Evolutionary conservation across 1,284 basidiomycete genomes (phyloP).

Genomic region (Sutorius eximius): DNA sequence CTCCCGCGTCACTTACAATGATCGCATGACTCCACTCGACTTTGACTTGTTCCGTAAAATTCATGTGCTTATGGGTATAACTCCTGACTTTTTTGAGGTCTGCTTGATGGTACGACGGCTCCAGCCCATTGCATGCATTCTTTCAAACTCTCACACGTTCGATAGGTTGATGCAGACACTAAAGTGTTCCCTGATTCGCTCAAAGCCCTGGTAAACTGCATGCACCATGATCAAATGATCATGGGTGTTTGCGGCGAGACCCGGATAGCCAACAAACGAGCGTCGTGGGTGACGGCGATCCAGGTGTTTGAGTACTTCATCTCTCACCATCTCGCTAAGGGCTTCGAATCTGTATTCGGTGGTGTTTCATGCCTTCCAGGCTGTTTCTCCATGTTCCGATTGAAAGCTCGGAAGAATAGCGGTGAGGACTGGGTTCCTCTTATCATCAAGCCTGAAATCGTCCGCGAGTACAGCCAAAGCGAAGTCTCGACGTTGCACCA

Average conservation of each 20-base stretch:
- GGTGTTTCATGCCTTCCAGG: constrained; percentile 99
- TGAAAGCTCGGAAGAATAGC: constrained; percentile 86
- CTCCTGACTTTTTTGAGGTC: constrained; percentile 98
- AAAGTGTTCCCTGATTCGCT: constrained; percentile 89
- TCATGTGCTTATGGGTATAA: constrained; percentile 97
- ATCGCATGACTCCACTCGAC: constrained; percentile 96
- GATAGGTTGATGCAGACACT: constrained; percentile 96
- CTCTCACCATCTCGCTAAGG: constrained; percentile 96
- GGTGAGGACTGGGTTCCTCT: constrained; percentile 98
- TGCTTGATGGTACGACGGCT: constrained; percentile 82
- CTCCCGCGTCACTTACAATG: constrained; percentile 97
- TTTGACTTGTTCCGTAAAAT: constrained; percentile 98
- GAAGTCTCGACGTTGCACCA: constrained; percentile 95
- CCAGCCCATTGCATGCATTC: background rate
- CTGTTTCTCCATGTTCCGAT: constrained; percentile 99
- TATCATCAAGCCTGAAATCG: constrained; percentile 96
- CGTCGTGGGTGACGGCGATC: constrained; percentile 97
- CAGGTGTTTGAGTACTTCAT: constrained; percentile 99
- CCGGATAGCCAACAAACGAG: constrained; percentile 95
- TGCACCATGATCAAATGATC: constrained; percentile 97
- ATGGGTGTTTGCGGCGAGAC: constrained; percentile 99
- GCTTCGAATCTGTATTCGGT: constrained; percentile 98
- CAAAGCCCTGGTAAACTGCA: constrained; percentile 88
- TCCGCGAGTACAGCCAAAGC: constrained; percentile 94
- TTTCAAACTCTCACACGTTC: constrained; percentile 15